Base-by-base conservation (phyloP, 495 filamentous ascomycete genomes). In the Gamarada debralockiae region DNA sequence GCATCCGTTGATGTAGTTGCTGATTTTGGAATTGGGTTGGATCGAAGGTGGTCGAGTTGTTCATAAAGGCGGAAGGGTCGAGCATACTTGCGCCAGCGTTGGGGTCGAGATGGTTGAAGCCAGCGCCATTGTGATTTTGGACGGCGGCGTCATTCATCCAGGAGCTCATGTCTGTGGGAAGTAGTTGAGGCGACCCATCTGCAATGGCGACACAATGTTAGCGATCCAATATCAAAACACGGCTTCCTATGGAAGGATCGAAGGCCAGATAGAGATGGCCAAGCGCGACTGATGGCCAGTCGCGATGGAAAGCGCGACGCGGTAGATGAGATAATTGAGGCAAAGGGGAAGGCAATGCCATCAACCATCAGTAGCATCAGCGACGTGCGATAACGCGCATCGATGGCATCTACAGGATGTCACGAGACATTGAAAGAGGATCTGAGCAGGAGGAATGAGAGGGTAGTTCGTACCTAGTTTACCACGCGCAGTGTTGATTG, bases 121-220 rank as follows among this genome's bases (percentile, higher is more conserved):
- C 82, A 71, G 84, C 86, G 81, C 83, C 85, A 75, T 89, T 85
- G 77, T 85, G 82, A 71, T 81, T 86, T 63, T 81, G 81, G 70
- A 79, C 73, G 64, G 76, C 73, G 72, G 84, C 79, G 73, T 90
- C 85, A 75, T 84, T 84, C 74, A 86, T 84, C 86, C 86, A 89
- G 73, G 82, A 81, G 78, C 85, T 90, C 86, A 89, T 90, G 76
- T 81, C 81, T 66, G 65, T 60, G 70, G 67, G 70, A 66, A 65
- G 62, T 65, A 69, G 70, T 69, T 67, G 74, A 42, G 34, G 50
- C 53, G 43, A 76, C 78, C 80, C 80, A 82, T 81, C 79, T 81
- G 72, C 58, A 51, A 69, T 65, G 70, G 70, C 74, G 68, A 60
- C 42, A 59, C 60, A 61, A 64, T 49, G 74, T 80, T 61, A 80